Evolutionary conservation across 192 early-diverging fungal species (phyloP), one percentile per base, ranked within the genome.

Genomic region (Chytriomyces sp.): DNA sequence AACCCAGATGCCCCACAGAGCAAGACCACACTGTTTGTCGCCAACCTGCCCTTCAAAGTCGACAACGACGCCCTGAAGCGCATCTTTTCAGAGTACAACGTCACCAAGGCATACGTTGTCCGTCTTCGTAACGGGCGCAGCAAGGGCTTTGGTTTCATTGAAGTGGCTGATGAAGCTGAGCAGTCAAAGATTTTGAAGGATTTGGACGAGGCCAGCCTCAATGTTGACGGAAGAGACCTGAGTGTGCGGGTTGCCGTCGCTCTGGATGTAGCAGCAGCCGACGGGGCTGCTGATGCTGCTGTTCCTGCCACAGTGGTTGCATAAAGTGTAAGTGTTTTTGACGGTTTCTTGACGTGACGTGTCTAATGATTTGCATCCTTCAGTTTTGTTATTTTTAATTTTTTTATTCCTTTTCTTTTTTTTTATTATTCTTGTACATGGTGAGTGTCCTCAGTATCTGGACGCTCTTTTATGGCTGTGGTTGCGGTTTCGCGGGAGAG

Each of bases 81-180:
- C 44, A 78, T 85, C 45, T 90, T 90, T 77, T 65, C 72, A 48
- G 85, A 81, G 64, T 87, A 74, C 78, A 87, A 91, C 67, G 88
- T 96, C 65, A 82, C 85, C 6, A 84, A 84, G 49, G 91, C 94
- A 7, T 91, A 91, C 78, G 88, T 99, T 62, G 94, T 97, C 48
- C 85, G 80, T 77, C 79, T 83, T 75, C 85, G 79, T 77, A 87
- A 82, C 69, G 93, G 91, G 35, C 89, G 92, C 62, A 90, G 90
- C 82, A 96, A 96, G 87, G 96, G 96, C 67, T 99, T 93, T 84
- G 97, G 96, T 23, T 99, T 99, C 83, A 93, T 97, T 26, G 94
- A 95, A 77, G 87, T 95, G 65, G 86, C 82, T 24, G 83, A 86
- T 77, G 88, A 94, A 68, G 91, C 78, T 11, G 94, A 96, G 75